These are phyloP conservation scores for Terana coerulea DNA, from an alignment of 768 basidiomycete genomes.

Conservation along the genomic window DNA sequence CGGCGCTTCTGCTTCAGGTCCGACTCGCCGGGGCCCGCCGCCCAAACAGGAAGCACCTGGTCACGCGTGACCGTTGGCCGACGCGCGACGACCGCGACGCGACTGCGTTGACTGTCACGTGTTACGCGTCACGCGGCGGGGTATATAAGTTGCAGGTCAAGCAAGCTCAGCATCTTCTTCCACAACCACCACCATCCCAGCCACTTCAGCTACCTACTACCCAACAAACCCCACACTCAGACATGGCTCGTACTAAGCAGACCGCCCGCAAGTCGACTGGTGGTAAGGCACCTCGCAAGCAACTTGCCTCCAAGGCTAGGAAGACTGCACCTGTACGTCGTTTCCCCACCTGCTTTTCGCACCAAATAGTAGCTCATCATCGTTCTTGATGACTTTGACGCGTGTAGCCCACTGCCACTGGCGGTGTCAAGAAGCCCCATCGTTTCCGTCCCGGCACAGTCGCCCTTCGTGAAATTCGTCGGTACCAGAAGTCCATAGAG, in stretches of 20 bases:
- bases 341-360: background rate
- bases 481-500: constrained; percentile 88
- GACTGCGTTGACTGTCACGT: constrained; percentile 15
- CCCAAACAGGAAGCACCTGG: too few relatives aligned
- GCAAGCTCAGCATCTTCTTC: constrained; percentile 16
- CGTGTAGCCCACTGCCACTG: constrained; percentile 40
- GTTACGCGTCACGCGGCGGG: constrained; percentile 25
- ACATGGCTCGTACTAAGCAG: constrained; percentile 75
- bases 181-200: constrained; percentile 22
- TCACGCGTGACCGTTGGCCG: too few relatives aligned
- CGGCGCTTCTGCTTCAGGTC: too few relatives aligned
- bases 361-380: background rate
- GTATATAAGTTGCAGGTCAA: constrained; percentile 23
- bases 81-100: background rate
- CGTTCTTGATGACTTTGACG: constrained; percentile 22
- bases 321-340: constrained; percentile 33
- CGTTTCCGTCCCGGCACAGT: too few relatives aligned
- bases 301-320: constrained; percentile 42
- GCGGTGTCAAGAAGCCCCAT: constrained; percentile 95
- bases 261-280: constrained; percentile 76
- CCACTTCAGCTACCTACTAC: constrained; percentile 1
- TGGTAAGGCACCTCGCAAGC: constrained; percentile 41
- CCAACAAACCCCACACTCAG: constrained; percentile 1
- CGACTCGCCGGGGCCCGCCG: too few relatives aligned
- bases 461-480: constrained; percentile 84